A percentile compares a stretch with the other conserved stretches of the same genome.
Conservation (phyloP, 2,329 filamentous ascomycete species). For the Alternaria longipes region DNA sequence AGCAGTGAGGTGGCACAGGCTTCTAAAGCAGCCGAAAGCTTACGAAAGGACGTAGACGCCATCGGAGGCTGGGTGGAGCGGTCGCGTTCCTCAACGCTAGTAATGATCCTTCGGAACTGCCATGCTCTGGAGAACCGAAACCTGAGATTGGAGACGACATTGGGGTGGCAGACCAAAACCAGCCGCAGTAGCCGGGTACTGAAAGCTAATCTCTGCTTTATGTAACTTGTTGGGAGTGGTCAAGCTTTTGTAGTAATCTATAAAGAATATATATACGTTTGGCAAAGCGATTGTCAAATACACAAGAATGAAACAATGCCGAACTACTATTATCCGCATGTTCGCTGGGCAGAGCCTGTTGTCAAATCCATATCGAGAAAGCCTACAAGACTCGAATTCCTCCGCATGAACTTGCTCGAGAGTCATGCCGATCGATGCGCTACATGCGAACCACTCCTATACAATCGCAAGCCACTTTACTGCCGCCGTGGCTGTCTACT, state of each 20-base stretch:
- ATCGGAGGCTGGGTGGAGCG: background rate
- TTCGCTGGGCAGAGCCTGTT: background rate
- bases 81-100: background rate
- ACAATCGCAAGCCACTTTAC: background rate
- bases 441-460: conserved; percentile 1
- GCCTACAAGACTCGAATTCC: background rate
- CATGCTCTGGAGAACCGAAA: background rate
- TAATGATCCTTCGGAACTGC: background rate
- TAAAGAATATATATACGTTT: background rate
- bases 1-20: background rate
- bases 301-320: background rate
- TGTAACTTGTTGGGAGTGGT: background rate
- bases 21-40: background rate
- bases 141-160: background rate
- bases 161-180: background rate
- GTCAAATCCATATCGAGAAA: conserved; percentile 2
- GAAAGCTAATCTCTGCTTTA: background rate
- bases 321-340: background rate
- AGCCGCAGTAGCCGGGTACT: background rate
- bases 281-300: background rate
- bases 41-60: conserved; percentile 7
- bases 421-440: background rate
- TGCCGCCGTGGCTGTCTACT: background rate
- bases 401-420: conserved; percentile 1
- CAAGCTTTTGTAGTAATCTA: background rate